These are phyloP conservation scores for Fragaria vesca DNA, from an alignment of 306 rosid species.

Conservation along the genomic window DNA sequence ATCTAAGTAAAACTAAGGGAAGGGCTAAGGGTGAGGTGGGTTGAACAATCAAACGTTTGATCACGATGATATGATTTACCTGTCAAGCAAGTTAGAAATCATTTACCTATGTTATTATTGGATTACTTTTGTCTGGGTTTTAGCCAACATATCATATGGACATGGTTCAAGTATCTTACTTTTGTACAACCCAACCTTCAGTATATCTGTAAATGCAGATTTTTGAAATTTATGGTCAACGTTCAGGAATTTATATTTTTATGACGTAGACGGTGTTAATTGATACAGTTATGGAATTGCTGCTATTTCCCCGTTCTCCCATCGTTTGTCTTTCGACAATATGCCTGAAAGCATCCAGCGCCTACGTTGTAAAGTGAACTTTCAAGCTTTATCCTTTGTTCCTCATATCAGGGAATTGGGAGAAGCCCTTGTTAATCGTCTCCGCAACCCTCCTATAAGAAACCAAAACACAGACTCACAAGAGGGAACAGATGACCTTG, in stretches of 20 bases:
- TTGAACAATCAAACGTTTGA: neutral
- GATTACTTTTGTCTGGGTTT: neutral
- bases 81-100: neutral
- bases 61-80: neutral
- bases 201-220: neutral
- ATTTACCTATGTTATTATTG: neutral
- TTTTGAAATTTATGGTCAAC: neutral
- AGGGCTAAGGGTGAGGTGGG: neutral
- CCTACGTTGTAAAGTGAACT: slow-evolving; percentile 88
- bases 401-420: slow-evolving; percentile 75
- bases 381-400: slow-evolving; percentile 81
- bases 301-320: slow-evolving; percentile 95
- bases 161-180: neutral
- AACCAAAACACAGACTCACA: slow-evolving; percentile 35
- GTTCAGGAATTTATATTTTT: slow-evolving; percentile 1
- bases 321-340: slow-evolving; percentile 79
- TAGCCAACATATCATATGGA: neutral
- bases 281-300: slow-evolving; percentile 68
- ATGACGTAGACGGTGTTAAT: slow-evolving; percentile 5
- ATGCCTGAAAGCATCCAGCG: slow-evolving; percentile 78
- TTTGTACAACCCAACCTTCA: neutral
- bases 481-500: slow-evolving; percentile 35
- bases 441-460: slow-evolving; percentile 48
- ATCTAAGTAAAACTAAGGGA: neutral
- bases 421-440: slow-evolving; percentile 73